Evolutionary conservation across 148 eudicot species (phyloP), one percentile per base, ranked within the genome.

Genomic region (Amaranthus cruentus): DNA sequence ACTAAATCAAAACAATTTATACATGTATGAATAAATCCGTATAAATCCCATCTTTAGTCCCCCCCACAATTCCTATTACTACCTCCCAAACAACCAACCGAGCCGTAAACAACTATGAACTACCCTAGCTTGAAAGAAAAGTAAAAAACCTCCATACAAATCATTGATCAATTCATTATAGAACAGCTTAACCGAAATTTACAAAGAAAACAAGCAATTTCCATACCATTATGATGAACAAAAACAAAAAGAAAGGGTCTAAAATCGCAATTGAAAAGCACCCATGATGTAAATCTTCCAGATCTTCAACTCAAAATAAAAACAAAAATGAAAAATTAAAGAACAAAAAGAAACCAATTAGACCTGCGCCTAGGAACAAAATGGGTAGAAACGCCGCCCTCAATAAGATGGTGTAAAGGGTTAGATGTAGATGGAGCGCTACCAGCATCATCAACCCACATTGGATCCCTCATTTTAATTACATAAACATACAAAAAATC

Each of bases 401-500:
- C 75, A 28, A 76, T 80, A 55, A 69, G 51, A 47, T 78, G 85
- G n/a, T 77, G 72, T 55, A 52, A 74, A 6, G 82, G 78, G 57
- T 65, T 85, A 3, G 88, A 83, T 46, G 86, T 70, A 6, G 82
- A 79, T 38, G 86, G 83, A n/a, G 84, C 85, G 44, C 78, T 61
- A 60, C 59, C 83, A 9, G 86, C 79, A 62, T 84, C 86, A 64
- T 84, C 88, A 68, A 80, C 71, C 84, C 84, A 79, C 86, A 83
- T 81, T 70, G 86, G 80, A 81, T 82, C 82, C 83, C 82, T 84
- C 87, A 88, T 85, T 73, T 28, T 75, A 72, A 4, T 13, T 10
- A 47, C 14, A 55, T 10, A 9, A n/a, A 68, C 53, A n/a, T 78
- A 28, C 42, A 66, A 6, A 28, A 4, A 63, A 15, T 55, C 1